Conservation (phyloP, 148 eudicot genomes). For the Bassia scoparia region DNA sequence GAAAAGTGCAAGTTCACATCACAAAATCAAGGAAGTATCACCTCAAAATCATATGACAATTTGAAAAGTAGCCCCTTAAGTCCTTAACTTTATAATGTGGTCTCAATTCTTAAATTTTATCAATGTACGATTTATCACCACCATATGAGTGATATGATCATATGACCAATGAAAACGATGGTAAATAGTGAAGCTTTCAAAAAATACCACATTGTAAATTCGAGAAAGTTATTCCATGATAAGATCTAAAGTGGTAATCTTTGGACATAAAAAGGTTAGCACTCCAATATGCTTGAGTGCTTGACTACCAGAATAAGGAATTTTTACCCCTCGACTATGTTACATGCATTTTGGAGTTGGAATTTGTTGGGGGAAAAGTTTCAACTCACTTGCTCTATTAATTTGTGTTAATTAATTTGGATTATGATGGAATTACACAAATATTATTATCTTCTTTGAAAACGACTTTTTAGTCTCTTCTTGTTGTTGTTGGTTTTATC, state of each 20-base stretch:
- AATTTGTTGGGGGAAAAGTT: slow-evolving; percentile 21
- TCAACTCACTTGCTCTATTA: neutral
- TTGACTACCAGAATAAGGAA: slow-evolving; percentile 1
- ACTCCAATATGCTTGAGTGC: neutral
- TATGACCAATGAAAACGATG: neutral
- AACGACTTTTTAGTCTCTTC: neutral
- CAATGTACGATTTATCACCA: too few species aligned
- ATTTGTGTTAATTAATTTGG: slow-evolving; percentile 2
- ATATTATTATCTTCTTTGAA: neutral
- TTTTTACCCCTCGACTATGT: neutral
- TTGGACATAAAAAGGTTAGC: neutral
- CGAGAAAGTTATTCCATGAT: neutral
- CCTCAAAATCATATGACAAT: too few species aligned
- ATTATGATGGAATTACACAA: neutral
- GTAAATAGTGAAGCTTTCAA: neutral
- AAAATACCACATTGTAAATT: neutral
- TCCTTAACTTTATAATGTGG: too few species aligned
- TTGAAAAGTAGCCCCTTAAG: too few species aligned
- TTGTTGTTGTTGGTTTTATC: neutral
- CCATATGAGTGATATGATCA: too few species aligned
- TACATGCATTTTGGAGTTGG: neutral
- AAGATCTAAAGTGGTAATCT: neutral
- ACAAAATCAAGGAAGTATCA: too few species aligned
- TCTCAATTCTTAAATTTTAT: too few species aligned
- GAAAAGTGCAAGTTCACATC: too few species aligned